A percentile compares a stretch with the other conserved stretches of the same genome.
Conservation (phyloP, 2,329 filamentous ascomycete species). For the Diaporthe citriasiana region DNA sequence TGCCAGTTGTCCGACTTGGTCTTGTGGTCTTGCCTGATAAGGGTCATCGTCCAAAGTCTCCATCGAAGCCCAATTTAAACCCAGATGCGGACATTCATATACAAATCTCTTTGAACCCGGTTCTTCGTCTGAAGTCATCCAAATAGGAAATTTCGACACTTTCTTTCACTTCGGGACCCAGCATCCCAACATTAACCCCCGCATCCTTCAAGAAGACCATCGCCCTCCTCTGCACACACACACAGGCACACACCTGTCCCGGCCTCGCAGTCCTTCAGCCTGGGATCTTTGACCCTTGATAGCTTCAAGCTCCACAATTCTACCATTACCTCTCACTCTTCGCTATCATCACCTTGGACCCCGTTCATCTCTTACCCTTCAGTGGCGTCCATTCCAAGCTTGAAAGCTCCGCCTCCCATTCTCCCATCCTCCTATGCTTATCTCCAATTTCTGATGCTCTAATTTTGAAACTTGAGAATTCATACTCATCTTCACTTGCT, state of each 20-base stretch:
- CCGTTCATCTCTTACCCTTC: background rate
- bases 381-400: background rate
- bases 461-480: background rate
- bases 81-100: background rate
- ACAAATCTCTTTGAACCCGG: background rate
- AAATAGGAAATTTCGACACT: background rate
- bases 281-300: background rate
- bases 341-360: background rate
- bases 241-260: too few species aligned
- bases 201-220: background rate
- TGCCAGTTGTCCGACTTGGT: too few species aligned
- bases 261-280: too few species aligned
- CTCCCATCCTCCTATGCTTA: too few species aligned
- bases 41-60: background rate
- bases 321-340: background rate
- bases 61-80: background rate
- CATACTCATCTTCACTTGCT: too few species aligned
- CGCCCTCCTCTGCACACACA: background rate
- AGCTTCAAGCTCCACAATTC: background rate
- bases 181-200: background rate
- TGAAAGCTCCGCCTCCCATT: too few species aligned
- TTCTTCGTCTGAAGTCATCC: background rate
- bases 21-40: background rate
- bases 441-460: too few species aligned
- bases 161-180: background rate